Evolutionary conservation across 1,139 yeast genomes (phyloP).

Genomic region (Nadsonia starkeyi-henricii): DNA sequence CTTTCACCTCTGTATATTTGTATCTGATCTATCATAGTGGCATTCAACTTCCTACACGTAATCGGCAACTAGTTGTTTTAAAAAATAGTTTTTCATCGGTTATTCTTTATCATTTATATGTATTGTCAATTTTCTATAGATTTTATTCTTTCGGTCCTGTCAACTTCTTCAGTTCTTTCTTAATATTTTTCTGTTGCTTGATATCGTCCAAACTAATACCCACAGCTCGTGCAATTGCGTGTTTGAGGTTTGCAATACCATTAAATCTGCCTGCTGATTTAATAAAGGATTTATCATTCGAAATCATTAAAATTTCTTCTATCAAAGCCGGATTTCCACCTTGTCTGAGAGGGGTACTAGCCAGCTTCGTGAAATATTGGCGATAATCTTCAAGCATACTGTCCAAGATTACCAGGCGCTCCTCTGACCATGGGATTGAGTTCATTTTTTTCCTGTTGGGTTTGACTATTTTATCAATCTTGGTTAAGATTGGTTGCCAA

Average conservation of each 20-base stretch:
- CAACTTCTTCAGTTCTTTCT: background rate
- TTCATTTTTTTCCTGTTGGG: background rate
- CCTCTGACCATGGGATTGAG: background rate
- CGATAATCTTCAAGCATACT: conserved; percentile 10
- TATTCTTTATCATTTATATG: too few species aligned
- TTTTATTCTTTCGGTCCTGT: background rate
- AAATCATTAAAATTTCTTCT: conserved; percentile 16
- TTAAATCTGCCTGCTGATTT: conserved; percentile 5
- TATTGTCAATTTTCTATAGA: background rate
- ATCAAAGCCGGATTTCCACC: conserved; percentile 10
- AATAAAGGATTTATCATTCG: conserved; percentile 14
- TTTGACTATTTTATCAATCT: conserved; percentile 37
- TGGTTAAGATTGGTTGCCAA: conserved; percentile 65
- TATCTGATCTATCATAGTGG: too few species aligned
- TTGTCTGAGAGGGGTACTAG: conserved; percentile 5
- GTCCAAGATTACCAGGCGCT: background rate
- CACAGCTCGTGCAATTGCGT: background rate
- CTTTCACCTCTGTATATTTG: too few species aligned
- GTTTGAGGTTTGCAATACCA: background rate
- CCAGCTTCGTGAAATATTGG: conserved; percentile 6
- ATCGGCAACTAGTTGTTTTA: too few species aligned
- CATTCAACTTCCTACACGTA: too few species aligned
- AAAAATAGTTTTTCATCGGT: too few species aligned
- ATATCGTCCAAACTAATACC: background rate
- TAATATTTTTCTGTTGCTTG: background rate